phyloP scores from a whole-genome alignment of 257 asterid genomes.

The Solanum arcanum region DNA sequence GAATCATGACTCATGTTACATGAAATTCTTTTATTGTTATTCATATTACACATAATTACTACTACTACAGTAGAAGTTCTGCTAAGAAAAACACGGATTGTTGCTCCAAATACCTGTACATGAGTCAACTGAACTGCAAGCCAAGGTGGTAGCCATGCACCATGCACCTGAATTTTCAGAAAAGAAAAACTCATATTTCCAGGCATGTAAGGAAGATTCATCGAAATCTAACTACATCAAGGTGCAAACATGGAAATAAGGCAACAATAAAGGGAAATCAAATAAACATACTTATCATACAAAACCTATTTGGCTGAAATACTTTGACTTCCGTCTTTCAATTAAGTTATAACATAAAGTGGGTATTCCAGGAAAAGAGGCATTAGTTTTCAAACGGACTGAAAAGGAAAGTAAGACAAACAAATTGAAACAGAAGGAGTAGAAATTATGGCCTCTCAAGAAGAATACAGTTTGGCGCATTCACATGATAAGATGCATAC shows the following conservation, averaged over 20 bases:
- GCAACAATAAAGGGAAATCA: neutral
- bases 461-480: neutral
- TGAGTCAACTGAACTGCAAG: constrained; percentile 34
- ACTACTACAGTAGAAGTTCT: neutral
- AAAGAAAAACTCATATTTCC: neutral
- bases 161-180: constrained; percentile 37
- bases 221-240: neutral
- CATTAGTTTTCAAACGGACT: neutral
- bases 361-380: neutral
- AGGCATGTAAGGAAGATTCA: neutral
- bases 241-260: neutral
- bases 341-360: neutral
- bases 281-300: neutral
- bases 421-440: neutral
- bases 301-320: neutral
- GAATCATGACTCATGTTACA: neutral
- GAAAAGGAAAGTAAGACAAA: neutral
- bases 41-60: neutral
- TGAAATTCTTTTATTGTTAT: neutral
- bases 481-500: neutral
- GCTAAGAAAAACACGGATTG: neutral
- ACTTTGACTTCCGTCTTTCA: neutral
- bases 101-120: constrained; percentile 34
- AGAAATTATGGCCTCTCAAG: neutral
- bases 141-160: constrained; percentile 97